These are phyloP conservation scores for Truncatella angustata DNA, from an alignment of 2,329 filamentous ascomycete species.

Conservation along the genomic window DNA sequence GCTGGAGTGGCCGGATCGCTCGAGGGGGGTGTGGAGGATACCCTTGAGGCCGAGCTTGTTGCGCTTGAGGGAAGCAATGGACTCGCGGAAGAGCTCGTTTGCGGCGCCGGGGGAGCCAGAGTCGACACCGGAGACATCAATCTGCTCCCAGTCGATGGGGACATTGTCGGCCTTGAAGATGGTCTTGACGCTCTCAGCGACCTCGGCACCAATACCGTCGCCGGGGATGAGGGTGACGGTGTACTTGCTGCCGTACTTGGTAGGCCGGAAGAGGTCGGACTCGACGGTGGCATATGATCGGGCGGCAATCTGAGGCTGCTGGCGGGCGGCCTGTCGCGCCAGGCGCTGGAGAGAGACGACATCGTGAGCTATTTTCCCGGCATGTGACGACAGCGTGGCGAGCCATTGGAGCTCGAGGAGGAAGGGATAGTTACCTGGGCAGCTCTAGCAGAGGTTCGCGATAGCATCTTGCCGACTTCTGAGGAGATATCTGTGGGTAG, in stretches of 20 bases:
- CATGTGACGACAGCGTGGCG: slow-evolving; percentile 16
- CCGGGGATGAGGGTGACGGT: slow-evolving; percentile 97
- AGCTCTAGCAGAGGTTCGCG: slow-evolving; percentile 54
- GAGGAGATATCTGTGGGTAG: neutral
- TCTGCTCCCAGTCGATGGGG: slow-evolving; percentile 97
- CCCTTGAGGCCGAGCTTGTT: slow-evolving; percentile 99
- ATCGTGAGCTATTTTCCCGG: slow-evolving; percentile 24
- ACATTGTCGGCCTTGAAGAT: slow-evolving; percentile 99
- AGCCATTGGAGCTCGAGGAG: slow-evolving; percentile 4
- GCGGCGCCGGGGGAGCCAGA: slow-evolving; percentile 76
- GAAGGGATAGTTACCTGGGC: slow-evolving; percentile 48
- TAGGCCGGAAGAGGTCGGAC: slow-evolving; percentile 97
- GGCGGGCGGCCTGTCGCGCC: slow-evolving; percentile 46
- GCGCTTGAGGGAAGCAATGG: slow-evolving; percentile 89
- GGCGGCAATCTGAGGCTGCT: slow-evolving; percentile 40
- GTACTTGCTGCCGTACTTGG: slow-evolving; percentile 99
- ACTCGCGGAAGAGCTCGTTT: slow-evolving; percentile 93
- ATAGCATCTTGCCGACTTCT: slow-evolving; percentile 48
- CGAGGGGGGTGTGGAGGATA: slow-evolving; percentile 96
- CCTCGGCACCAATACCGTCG: slow-evolving; percentile 97
- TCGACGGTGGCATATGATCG: slow-evolving; percentile 76
- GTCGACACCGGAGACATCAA: slow-evolving; percentile 91
- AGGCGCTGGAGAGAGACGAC: slow-evolving; percentile 42
- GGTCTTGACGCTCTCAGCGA: slow-evolving; percentile 96
- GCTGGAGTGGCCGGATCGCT: slow-evolving; percentile 94